Evolutionary conservation across 148 eudicot species (phyloP).

Genomic region (Limonium bicolor): DNA sequence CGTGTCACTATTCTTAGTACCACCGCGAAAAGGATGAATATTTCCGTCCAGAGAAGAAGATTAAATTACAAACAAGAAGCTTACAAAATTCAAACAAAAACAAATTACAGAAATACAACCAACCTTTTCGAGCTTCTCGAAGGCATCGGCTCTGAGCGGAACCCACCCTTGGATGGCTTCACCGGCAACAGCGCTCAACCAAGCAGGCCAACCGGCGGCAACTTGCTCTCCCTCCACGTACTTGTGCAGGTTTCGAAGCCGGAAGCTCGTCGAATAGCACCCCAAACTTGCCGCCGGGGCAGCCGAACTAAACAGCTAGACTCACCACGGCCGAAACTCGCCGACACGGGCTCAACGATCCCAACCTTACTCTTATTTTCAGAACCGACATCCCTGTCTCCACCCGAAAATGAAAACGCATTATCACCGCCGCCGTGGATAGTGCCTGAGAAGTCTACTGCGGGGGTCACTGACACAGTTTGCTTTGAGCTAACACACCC

Average conservation of each 20-base stretch:
- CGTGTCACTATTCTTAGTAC: no score
- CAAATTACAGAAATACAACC: not conserved
- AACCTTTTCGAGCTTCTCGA: slow-evolving; percentile 90
- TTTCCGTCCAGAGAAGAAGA: no score
- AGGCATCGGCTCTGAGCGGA: slow-evolving; percentile 63
- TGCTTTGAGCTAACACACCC: slow-evolving; percentile 94
- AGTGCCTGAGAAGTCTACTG: slow-evolving; percentile 53
- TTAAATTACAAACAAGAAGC: no score
- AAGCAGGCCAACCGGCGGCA: slow-evolving; percentile 99
- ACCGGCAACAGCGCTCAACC: slow-evolving; percentile 92
- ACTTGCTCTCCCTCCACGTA: slow-evolving; percentile 70
- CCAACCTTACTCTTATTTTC: slow-evolving; percentile 29
- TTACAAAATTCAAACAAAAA: no score
- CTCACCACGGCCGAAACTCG: slow-evolving; percentile 59
- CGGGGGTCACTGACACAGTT: slow-evolving; percentile 77
- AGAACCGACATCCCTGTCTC: slow-evolving; percentile 36
- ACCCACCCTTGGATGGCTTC: slow-evolving; percentile 97
- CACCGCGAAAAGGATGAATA: no score
- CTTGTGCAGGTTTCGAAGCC: slow-evolving; percentile 72
- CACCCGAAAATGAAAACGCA: slow-evolving; percentile 15
- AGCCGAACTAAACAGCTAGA: slow-evolving; percentile 37
- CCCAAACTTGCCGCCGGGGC: slow-evolving; percentile 9
- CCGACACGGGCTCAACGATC: slow-evolving; percentile 34
- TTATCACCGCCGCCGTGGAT: slow-evolving; percentile 2
- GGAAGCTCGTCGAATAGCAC: slow-evolving; percentile 62